A percentile compares a stretch with the other conserved stretches of the same genome.
Conservation (phyloP, 2,329 filamentous ascomycete species). For the Monilinia polystroma region DNA sequence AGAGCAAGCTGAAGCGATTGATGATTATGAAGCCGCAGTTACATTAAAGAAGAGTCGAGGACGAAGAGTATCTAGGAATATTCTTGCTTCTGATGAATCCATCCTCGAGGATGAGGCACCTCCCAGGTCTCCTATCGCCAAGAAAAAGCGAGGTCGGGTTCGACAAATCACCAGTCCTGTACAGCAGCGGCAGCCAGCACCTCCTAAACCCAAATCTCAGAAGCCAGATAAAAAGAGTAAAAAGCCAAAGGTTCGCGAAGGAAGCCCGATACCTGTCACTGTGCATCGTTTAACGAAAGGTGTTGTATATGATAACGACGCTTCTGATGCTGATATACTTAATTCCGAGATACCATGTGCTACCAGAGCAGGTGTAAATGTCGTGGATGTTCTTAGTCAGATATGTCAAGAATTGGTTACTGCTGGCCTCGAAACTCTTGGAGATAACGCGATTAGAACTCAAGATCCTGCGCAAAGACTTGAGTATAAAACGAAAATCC, state of each 20-base stretch:
- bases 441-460: constrained; percentile 46
- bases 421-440: constrained; percentile 50
- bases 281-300: constrained; percentile 60
- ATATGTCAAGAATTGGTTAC: constrained; percentile 60
- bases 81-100: constrained; percentile 43
- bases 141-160: constrained; percentile 27
- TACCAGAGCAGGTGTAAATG: constrained; percentile 56
- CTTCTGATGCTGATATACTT: constrained; percentile 48
- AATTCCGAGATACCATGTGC: constrained; percentile 54
- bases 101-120: constrained; percentile 39
- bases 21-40: constrained; percentile 41
- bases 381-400: constrained; percentile 61
- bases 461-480: constrained; percentile 50
- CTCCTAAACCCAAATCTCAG: constrained; percentile 32
- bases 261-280: constrained; percentile 56
- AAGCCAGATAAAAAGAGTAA: constrained; percentile 34
- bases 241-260: constrained; percentile 33
- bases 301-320: constrained; percentile 44
- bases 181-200: constrained; percentile 38
- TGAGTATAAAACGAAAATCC: constrained; percentile 55
- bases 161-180: constrained; percentile 26
- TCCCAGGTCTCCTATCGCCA: constrained; percentile 25
- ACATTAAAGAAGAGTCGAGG: constrained; percentile 44
- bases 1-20: constrained; percentile 37
- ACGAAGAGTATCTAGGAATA: constrained; percentile 35